Conservation (phyloP, 2,329 filamentous ascomycete species). For the Pseudopyricularia javanii region DNA sequence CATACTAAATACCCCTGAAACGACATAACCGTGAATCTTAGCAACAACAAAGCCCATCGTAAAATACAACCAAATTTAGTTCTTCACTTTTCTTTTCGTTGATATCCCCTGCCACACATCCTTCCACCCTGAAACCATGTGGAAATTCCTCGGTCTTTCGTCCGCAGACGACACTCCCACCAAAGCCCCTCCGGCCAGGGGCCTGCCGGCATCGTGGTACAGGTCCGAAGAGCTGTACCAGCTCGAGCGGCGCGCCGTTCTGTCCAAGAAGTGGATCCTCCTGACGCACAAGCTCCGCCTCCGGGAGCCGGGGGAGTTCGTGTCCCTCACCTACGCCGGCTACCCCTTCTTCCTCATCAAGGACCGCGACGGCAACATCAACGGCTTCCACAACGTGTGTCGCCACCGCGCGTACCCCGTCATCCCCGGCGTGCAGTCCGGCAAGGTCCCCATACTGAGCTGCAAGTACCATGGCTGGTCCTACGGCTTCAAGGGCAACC, state of each 20-base stretch:
- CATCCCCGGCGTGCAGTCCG: conserved; percentile 36
- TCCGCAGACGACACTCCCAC: conserved; percentile 2
- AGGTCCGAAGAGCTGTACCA: conserved; percentile 39
- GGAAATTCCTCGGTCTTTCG: conserved; percentile 24
- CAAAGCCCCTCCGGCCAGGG: conserved; percentile 7
- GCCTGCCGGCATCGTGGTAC: conserved; percentile 40
- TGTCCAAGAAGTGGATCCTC: conserved; percentile 43
- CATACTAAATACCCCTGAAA: too few relatives aligned
- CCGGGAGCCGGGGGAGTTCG: conserved; percentile 39
- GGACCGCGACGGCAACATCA: conserved; percentile 31
- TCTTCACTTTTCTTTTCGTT: too few relatives aligned
- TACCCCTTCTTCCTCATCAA: conserved; percentile 40
- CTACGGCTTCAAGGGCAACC: conserved; percentile 41
- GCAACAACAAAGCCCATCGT: too few relatives aligned
- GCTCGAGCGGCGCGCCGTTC: conserved; percentile 42
- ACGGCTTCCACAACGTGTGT: conserved; percentile 50
- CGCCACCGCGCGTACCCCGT: conserved; percentile 50
- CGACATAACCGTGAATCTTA: too few relatives aligned
- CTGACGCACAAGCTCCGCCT: conserved; percentile 39
- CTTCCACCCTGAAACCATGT: conserved; percentile 13
- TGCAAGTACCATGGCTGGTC: conserved; percentile 55
- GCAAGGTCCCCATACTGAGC: conserved; percentile 36
- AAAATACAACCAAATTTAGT: too few relatives aligned
- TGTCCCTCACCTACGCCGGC: conserved; percentile 39
- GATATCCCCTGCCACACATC: neutral